These are phyloP conservation scores for Cicer cuneatum DNA, from an alignment of 306 rosid species.

Conservation along the genomic window DNA sequence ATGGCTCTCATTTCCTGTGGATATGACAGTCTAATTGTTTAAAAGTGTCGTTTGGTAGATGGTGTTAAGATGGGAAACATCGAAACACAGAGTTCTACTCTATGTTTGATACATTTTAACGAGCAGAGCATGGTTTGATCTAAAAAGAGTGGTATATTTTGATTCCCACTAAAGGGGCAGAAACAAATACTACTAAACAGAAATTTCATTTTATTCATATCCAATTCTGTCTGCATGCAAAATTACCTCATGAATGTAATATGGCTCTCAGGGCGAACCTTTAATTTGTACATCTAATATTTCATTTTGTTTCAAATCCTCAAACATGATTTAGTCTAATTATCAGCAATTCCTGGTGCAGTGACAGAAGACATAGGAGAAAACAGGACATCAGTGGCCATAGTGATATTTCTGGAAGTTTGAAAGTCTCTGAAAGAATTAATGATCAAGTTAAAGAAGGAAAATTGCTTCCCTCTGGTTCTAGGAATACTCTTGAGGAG, in stretches of 20 bases:
- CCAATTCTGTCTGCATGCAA: slow-evolving; percentile 1
- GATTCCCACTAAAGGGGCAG: not conserved
- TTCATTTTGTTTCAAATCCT: slow-evolving; percentile 37
- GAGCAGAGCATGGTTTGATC: not conserved
- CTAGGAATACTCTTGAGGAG: slow-evolving; percentile 66
- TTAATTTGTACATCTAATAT: slow-evolving; percentile 9
- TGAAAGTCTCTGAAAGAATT: slow-evolving; percentile 61
- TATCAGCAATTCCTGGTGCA: slow-evolving; percentile 39
- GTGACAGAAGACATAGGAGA: slow-evolving; percentile 71
- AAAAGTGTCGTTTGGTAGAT: slow-evolving; percentile 5
- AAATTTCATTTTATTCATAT: slow-evolving; percentile 13
- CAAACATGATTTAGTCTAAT: slow-evolving; percentile 28
- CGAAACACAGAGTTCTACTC: not conserved
- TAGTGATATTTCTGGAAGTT: slow-evolving; percentile 72
- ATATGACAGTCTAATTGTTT: slow-evolving; percentile 22
- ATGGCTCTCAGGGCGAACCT: slow-evolving; percentile 19
- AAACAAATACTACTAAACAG: not conserved
- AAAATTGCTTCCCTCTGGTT: slow-evolving; percentile 54
- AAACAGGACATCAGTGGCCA: slow-evolving; percentile 58
- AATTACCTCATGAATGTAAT: slow-evolving; percentile 10
- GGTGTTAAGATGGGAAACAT: slow-evolving; percentile 2
- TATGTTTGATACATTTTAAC: slow-evolving; percentile 14
- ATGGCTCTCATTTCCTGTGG: slow-evolving; percentile 14
- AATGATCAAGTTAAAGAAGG: slow-evolving; percentile 64
- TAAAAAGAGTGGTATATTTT: slow-evolving; percentile 4